phyloP scores from a whole-genome alignment of 306 rosid species.

The Vicia villosa region DNA sequence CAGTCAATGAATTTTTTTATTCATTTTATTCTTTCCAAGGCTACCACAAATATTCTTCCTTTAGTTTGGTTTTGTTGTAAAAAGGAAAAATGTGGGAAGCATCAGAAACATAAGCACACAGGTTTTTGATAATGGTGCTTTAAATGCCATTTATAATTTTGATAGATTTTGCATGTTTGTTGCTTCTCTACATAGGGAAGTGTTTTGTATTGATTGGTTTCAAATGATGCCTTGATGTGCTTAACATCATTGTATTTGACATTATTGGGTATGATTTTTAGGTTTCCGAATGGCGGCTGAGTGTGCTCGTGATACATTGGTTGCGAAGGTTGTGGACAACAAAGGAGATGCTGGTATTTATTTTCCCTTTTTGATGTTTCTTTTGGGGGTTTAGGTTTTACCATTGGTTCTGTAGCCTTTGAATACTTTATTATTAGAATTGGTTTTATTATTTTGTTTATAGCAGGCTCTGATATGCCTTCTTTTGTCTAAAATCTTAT shows the following conservation, averaged over 20 bases:
- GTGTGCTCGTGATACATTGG: slow-evolving; percentile 83
- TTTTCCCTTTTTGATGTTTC: not conserved
- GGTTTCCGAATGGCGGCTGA: slow-evolving; percentile 97
- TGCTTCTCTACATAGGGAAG: not conserved
- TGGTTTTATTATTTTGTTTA: not conserved
- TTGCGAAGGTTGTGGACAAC: slow-evolving; percentile 79
- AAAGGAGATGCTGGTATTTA: slow-evolving; percentile 70
- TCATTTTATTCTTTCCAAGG: slow-evolving; percentile 3
- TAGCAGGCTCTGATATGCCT: not conserved
- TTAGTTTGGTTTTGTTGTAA: slow-evolving; percentile 3
- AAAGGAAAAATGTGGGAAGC: not conserved
- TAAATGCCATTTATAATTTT: not conserved
- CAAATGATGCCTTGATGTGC: not conserved
- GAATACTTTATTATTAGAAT: not conserved
- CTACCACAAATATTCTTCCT: not conserved
- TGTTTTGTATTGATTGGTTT: not conserved
- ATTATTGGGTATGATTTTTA: slow-evolving; percentile 37
- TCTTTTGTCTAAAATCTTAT: slow-evolving; percentile 24
- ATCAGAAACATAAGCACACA: not conserved
- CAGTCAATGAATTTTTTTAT: not conserved
- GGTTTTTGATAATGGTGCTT: not conserved
- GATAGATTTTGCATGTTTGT: slow-evolving; percentile 11
- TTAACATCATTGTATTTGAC: slow-evolving; percentile 12
- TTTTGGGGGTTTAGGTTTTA: not conserved
- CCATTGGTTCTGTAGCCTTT: not conserved